Base-by-base conservation (phyloP, 2,329 filamentous ascomycete species). In the Trichoderma sp. region DNA sequence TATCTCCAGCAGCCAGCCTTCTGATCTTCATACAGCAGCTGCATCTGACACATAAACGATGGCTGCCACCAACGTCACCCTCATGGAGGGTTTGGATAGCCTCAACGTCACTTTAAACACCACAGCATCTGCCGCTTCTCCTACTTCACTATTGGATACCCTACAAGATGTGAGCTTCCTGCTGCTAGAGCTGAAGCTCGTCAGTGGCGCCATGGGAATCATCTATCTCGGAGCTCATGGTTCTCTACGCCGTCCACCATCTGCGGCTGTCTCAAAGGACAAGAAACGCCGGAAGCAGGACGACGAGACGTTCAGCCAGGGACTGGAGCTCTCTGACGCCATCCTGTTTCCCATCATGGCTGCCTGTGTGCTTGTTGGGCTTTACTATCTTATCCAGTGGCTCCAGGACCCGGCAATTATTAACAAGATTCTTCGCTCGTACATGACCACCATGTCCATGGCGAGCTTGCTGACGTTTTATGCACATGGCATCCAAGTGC, bases 331-430 rank as follows among this genome's bases (percentile, higher is more conserved):
- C 1, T 90, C 88, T 0, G 95, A 98, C 81, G 95, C 94, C 62
- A 88, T 98, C 75, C 81, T 97, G 76, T 93, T 98, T 74, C 96
- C 95, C 2, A 76, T 98, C 36, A 84, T 94, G 70, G 95, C 94
- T 6, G 93, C 90, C 2, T 78, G 85, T 11, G 89, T 91, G 1
- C 88, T 98, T 9, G 86, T 90, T 56, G 90, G 90, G 6, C 85
- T 98, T 14, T 98, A 98, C 83, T 91, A 95, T 76, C 85, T 97
- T 73, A 94, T 98, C 79, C 94, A 97, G 80, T 96, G 92, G 88
- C 88, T 98, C 70, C 86, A 95, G 75, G 93, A 97, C 77, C 91
- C 94, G 1, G 86, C 90, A 12, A 84, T 97, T 26, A 83, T 98
- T 77, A 98, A 95, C 83, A 93, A 91, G 81, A 88, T 97, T 51